Evolutionary conservation across 257 asterid genomes (phyloP), one percentile per base, ranked within the genome.

Genomic region (Primulina tabacum): DNA sequence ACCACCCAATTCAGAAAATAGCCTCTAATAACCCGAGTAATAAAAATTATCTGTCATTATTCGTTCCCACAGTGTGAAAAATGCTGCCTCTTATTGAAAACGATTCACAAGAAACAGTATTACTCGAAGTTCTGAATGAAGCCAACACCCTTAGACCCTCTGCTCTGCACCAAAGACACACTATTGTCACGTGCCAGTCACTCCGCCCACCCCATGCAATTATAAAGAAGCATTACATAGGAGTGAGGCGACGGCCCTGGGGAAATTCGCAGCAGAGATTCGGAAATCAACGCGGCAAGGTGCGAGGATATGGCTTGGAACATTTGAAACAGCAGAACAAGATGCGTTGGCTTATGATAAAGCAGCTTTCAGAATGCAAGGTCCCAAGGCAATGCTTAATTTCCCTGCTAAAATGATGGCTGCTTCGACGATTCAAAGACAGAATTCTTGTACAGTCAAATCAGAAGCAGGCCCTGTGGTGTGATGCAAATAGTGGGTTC

Each of bases 281-380:
- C 88, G 95, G 0, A 89, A 88, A 65, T 85, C 92, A 6, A 33
- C 70, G 9, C 72, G 84, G 18, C 75, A 83, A 0, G 90, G 95
- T 6, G 83, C 85, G 0, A 77, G 95, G 62, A 16, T 79, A 10
- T 88, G 95, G 92, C 87, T 88, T 6, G 95, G 92, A 4, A 83
- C 95, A 2, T 88, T 83, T 4, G 82, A 30, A 7, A 87, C 94
- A 0, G 90, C 90, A 0, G 87, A 88, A 63, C 86, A 76, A 21
- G 95, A 91, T 6, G 95, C 95, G 0, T 20, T 88, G 80, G 92
- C 95, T 81, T 88, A 88, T 60, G 95, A 88, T 24, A 77, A 60
- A 43, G 92, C 90, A 1, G 95, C 95, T 0, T 86, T 88, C 37
- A 73, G 62, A 63, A 88, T 88, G 89, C 76, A 90, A 7, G 95